Evolutionary conservation across 1,284 basidiomycete genomes (phyloP).

Genomic region (Earliella scabrosa): DNA sequence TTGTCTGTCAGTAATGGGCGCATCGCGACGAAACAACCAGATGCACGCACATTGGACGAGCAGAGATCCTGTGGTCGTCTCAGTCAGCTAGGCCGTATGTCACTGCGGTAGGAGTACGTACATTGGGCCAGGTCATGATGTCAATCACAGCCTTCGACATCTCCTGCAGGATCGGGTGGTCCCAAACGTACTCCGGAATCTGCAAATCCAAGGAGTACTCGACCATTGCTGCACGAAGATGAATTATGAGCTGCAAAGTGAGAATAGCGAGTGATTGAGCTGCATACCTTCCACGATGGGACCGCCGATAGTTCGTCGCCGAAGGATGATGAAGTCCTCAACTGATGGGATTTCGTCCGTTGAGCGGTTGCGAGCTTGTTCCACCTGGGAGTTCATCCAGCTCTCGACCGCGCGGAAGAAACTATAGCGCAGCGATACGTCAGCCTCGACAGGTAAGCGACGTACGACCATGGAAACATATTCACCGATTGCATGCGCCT

Average conservation of each 20-base stretch:
- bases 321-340: constrained; percentile 48
- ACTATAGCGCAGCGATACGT: constrained; percentile 36
- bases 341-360: constrained; percentile 44
- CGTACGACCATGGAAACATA: constrained; percentile 41
- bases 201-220: constrained; percentile 51
- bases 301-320: constrained; percentile 48
- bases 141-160: constrained; percentile 52
- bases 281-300: constrained; percentile 49
- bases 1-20: constrained; percentile 3
- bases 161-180: constrained; percentile 41
- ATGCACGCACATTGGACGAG: constrained; percentile 47
- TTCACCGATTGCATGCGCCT: constrained; percentile 42
- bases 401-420: constrained; percentile 44
- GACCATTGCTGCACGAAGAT: constrained; percentile 41
- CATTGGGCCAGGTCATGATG: constrained; percentile 57
- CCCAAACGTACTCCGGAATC: constrained; percentile 48
- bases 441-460: constrained; percentile 24
- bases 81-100: neutral
- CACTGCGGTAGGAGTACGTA: constrained; percentile 25
- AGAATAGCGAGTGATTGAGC: neutral
- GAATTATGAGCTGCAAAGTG: constrained; percentile 2
- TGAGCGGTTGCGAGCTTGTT: constrained; percentile 43
- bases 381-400: constrained; percentile 45
- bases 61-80: constrained; percentile 44
- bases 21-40: neutral